Conservation (phyloP, 306 rosid species). For the Rosa chinensis region DNA sequence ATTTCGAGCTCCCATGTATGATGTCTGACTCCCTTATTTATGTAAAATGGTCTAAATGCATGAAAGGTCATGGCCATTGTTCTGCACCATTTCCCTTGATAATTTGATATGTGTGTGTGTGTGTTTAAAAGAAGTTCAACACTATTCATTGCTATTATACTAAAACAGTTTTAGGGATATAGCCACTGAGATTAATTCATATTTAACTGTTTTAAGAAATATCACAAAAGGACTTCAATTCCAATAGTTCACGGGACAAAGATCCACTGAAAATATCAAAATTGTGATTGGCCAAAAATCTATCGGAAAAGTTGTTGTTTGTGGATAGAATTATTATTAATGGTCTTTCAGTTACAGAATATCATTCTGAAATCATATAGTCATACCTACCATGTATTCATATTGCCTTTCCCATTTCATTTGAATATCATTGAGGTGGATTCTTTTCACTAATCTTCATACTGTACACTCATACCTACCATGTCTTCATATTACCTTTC, state of each 20-base stretch:
- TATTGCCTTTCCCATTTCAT: not conserved
- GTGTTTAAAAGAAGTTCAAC: not conserved
- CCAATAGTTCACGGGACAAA: not conserved
- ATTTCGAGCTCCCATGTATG: conserved; percentile 86
- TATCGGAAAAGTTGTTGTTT: not conserved
- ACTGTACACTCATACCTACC: not conserved
- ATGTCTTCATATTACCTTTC: not conserved
- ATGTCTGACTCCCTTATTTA: conserved; percentile 19
- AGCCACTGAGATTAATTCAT: not conserved
- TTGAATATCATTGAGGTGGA: not conserved
- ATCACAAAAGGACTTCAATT: not conserved
- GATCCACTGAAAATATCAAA: not conserved
- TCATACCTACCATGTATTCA: not conserved
- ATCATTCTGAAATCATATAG: not conserved
- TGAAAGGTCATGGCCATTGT: not conserved
- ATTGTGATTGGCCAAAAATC: not conserved
- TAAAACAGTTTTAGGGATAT: not conserved
- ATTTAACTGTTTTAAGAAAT: not conserved
- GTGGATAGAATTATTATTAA: not conserved
- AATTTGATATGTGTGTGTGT: not conserved
- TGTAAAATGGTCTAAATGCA: conserved; percentile 10
- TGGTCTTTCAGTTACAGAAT: not conserved
- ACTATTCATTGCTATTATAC: not conserved
- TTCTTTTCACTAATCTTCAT: not conserved
- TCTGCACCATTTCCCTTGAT: not conserved